Conservation (phyloP, 78 protist species). For the Ministeria vibrans region DNA sequence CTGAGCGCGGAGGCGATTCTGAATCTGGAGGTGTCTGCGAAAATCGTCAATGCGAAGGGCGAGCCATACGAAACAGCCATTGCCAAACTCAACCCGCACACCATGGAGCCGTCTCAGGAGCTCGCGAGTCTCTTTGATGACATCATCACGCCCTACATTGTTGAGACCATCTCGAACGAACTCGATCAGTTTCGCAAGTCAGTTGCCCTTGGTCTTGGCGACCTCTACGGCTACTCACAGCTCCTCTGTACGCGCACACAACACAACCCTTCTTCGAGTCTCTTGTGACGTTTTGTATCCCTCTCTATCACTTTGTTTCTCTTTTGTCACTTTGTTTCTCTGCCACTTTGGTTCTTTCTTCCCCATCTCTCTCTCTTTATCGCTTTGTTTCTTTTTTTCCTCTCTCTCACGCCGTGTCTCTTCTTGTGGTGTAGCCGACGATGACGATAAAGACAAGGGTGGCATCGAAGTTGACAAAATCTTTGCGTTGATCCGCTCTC, state of each 20-base stretch:
- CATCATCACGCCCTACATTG: not conserved
- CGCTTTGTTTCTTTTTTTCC: too few species aligned
- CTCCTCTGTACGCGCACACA: too few species aligned
- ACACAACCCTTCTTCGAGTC: not conserved
- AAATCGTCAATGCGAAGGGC: not conserved
- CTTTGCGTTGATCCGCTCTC: not conserved
- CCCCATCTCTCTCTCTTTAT: too few species aligned
- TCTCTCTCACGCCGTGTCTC: too few species aligned
- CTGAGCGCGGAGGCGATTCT: not conserved
- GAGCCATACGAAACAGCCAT: not conserved
- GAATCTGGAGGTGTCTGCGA: not conserved
- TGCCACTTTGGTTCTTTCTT: too few species aligned
- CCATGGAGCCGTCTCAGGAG: too few species aligned
- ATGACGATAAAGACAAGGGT: too few species aligned
- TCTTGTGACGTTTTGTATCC: not conserved
- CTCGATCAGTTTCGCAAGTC: not conserved
- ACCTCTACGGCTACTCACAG: slow-evolving; percentile 6
- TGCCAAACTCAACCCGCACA: not conserved
- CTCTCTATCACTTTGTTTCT: not conserved
- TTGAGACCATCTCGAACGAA: not conserved
- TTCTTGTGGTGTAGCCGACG: too few species aligned
- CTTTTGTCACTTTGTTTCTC: not conserved
- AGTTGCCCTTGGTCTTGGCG: slow-evolving; percentile 5
- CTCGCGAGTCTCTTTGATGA: not conserved
- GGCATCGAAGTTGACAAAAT: too few species aligned